phyloP scores from a whole-genome alignment of 768 basidiomycete genomes.

The Naganishia vaughanmartiniae region DNA sequence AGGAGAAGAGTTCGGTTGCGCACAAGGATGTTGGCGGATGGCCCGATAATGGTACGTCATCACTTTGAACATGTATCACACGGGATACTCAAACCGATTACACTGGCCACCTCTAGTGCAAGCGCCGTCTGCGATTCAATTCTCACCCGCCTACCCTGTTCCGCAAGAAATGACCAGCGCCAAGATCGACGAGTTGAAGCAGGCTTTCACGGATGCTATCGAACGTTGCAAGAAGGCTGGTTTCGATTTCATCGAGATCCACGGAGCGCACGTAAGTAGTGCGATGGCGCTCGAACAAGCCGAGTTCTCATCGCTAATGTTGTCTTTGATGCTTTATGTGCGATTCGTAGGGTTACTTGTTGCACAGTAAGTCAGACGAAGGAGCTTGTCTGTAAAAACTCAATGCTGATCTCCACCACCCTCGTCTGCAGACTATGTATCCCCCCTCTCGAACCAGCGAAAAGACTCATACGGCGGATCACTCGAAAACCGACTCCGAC shows the following conservation, averaged over 20 bases:
- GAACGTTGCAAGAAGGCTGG: slow-evolving; percentile 58
- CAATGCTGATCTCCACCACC: not conserved
- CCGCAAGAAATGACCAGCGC: slow-evolving; percentile 63
- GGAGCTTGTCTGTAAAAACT: too few species aligned
- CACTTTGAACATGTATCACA: not conserved
- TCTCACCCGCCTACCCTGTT: slow-evolving; percentile 57
- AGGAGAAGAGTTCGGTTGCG: slow-evolving; percentile 52
- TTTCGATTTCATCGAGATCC: slow-evolving; percentile 54
- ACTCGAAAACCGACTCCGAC: slow-evolving; percentile 70
- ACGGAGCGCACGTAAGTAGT: slow-evolving; percentile 41
- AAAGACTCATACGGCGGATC: slow-evolving; percentile 70
- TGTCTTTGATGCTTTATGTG: not conserved
- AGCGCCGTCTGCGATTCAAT: slow-evolving; percentile 64
- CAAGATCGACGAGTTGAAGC: slow-evolving; percentile 61
- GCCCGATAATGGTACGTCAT: slow-evolving; percentile 63
- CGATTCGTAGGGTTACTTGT: slow-evolving; percentile 59
- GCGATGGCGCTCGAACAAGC: not conserved
- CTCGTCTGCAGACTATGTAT: slow-evolving; percentile 58
- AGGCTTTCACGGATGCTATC: slow-evolving; percentile 58
- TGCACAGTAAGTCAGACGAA: slow-evolving; percentile 34
- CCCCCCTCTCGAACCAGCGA: slow-evolving; percentile 71
- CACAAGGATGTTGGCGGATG: slow-evolving; percentile 64
- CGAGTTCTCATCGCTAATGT: not conserved
- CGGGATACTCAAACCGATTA: too few species aligned
- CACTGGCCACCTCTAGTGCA: slow-evolving; percentile 61